Conservation (phyloP, 176 grass and related monocot species). For the Triticum monococcum region DNA sequence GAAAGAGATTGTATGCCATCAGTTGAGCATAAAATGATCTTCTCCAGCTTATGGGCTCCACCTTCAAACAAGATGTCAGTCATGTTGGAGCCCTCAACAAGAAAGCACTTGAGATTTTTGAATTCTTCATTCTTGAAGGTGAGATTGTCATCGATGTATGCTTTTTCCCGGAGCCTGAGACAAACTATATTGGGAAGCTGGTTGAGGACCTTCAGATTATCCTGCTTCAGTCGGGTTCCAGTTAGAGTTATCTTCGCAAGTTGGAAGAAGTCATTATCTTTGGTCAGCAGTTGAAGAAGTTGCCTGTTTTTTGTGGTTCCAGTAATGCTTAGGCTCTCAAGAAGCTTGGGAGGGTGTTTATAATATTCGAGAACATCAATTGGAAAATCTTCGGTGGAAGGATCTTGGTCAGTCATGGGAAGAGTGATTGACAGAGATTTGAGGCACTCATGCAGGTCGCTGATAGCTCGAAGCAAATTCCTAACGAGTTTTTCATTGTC, state of each 20-base stretch:
- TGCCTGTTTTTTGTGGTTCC: not conserved
- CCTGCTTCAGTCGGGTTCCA: not conserved
- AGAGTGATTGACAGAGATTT: not conserved
- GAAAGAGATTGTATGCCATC: not conserved
- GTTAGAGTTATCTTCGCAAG: not conserved
- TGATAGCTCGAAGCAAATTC: not conserved
- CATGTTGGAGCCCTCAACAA: not conserved
- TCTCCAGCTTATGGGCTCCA: not conserved
- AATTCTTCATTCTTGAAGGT: not conserved
- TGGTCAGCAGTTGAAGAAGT: not conserved
- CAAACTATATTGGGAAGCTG: not conserved
- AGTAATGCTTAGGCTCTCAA: conserved; percentile 27
- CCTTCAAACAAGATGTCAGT: not conserved
- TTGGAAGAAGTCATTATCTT: not conserved
- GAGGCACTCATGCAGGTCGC: not conserved
- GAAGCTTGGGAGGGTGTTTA: not conserved
- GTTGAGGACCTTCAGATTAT: not conserved
- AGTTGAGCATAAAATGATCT: not conserved
- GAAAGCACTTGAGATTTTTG: not conserved
- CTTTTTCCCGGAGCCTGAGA: not conserved
- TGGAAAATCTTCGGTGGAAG: not conserved
- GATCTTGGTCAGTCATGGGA: not conserved
- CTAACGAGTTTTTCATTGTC: not conserved
- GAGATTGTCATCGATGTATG: not conserved
- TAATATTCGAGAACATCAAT: not conserved